These are phyloP conservation scores for Xylaria polymorpha DNA, from an alignment of 2,329 filamentous ascomycete species.

Conservation along the genomic window DNA sequence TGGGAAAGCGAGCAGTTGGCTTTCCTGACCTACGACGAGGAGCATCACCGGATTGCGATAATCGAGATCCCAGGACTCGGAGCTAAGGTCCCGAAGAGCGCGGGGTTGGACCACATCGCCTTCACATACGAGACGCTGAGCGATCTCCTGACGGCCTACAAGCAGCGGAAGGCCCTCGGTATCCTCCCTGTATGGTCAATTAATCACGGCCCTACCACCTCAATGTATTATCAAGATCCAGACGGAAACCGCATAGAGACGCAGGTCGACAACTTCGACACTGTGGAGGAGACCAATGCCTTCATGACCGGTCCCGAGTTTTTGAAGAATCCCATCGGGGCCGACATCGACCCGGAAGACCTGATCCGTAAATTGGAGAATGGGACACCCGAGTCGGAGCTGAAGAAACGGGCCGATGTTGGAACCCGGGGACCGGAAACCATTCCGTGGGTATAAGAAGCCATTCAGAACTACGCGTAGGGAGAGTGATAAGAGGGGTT, in stretches of 20 bases:
- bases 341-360: slow-evolving; percentile 59
- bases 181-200: slow-evolving; percentile 57
- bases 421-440: slow-evolving; percentile 41
- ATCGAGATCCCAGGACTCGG: slow-evolving; percentile 44
- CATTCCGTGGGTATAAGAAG: slow-evolving; percentile 16
- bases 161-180: slow-evolving; percentile 50
- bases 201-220: slow-evolving; percentile 61
- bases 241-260: slow-evolving; percentile 62
- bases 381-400: slow-evolving; percentile 44
- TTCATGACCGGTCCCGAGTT: slow-evolving; percentile 56
- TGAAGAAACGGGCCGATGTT: slow-evolving; percentile 46
- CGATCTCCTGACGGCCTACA: slow-evolving; percentile 54
- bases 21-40: slow-evolving; percentile 59
- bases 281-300: slow-evolving; percentile 50
- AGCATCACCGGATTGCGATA: slow-evolving; percentile 61
- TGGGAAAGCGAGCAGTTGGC: slow-evolving; percentile 46
- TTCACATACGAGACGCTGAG: slow-evolving; percentile 54
- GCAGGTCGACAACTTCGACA: slow-evolving; percentile 59
- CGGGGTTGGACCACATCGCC: slow-evolving; percentile 57
- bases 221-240: slow-evolving; percentile 62
- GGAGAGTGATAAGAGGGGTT: neutral
- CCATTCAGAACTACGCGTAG: neutral
- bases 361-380: slow-evolving; percentile 46
- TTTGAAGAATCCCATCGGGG: slow-evolving; percentile 57
- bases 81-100: slow-evolving; percentile 41